Base-by-base conservation (phyloP, 495 filamentous ascomycete genomes). In the Penicillium argentinense region DNA sequence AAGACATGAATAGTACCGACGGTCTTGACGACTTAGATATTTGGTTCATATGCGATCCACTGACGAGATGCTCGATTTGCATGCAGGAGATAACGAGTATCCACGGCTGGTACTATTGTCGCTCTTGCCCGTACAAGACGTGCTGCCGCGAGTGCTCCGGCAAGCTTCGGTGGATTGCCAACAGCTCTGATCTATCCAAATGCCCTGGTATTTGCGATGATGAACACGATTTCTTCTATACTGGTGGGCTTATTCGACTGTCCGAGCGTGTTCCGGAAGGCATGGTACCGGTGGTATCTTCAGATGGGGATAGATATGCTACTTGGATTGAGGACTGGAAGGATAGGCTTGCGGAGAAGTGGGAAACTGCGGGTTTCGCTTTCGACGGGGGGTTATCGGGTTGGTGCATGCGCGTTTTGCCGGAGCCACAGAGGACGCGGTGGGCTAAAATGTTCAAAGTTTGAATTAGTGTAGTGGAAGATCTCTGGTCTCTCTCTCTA, bases 61-160 rank as follows among this genome's bases (percentile, higher is more conserved):
- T 44, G 12, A 39, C 32, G 21, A 34, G 30, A n/a, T 51, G 48
- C 19, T 37, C 48, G 23, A 51, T 18, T 25, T 51, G 48, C 30
- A 25, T 16, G 24, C 13, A 17, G 3, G 41, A 32, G 14, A 32
- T 51, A 11, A 0, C 2, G 9, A 14, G 3, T 8, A 29, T 45
- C 19, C 13, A 32, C 17, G 4, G 22, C 7, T 45, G 33, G 40
- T 45, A 44, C 41, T 30, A 3, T 12, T 51, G 40, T 25, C 48
- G 41, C 8, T 33, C 40, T 9, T 45, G 48, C 16, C 40, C 48
- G 1, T 25, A 22, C 9, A 17, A 40, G n/a, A 19, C 33, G 2
- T 19, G 42, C 11, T 51, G 48, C 32, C 24, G 18, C 6, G 9
- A 23, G 13, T 38, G 34, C 17, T 38, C 34, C 9, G 34, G 16